phyloP scores from a whole-genome alignment of 2,329 filamentous ascomycete genomes.

The Colletotrichum musae region DNA sequence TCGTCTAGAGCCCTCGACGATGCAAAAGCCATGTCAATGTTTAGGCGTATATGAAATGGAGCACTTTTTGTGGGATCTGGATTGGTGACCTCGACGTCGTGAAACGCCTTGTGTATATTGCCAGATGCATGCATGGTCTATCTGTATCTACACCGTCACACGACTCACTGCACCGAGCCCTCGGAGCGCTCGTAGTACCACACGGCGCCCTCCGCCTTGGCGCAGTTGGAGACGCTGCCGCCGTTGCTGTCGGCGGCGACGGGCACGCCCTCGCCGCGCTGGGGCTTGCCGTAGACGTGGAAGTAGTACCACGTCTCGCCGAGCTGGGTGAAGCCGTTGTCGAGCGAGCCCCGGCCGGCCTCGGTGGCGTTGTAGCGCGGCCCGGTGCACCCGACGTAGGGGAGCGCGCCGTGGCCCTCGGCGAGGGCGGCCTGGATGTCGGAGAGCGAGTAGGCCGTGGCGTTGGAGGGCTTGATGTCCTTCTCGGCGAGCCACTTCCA shows the following conservation, averaged over 20 bases:
- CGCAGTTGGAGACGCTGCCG: conserved; percentile 67
- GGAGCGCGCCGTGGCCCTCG: conserved; percentile 65
- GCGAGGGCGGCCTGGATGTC: conserved; percentile 67
- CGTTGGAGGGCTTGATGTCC: conserved; percentile 71
- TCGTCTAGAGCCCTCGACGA: conserved; percentile 10
- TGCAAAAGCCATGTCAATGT: not conserved
- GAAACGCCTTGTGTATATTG: conserved; percentile 7
- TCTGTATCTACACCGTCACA: not conserved
- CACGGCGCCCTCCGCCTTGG: conserved; percentile 65
- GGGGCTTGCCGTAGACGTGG: conserved; percentile 71
- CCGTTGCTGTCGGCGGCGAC: conserved; percentile 62
- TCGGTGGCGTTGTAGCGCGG: conserved; percentile 72
- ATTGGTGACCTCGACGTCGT: not conserved
- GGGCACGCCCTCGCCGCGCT: conserved; percentile 63
- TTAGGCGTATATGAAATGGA: not conserved
- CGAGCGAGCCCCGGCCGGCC: conserved; percentile 66
- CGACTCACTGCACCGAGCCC: conserved; percentile 39
- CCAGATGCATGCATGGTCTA: not conserved
- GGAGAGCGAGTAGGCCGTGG: conserved; percentile 67
- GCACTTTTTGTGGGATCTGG: not conserved
- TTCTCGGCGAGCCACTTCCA: conserved; percentile 70
- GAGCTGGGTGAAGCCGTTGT: conserved; percentile 70
- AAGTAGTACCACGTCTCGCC: conserved; percentile 78
- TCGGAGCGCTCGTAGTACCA: conserved; percentile 67
- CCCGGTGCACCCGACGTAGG: conserved; percentile 74